Evolutionary conservation across 371 early-diverging fungal genomes (phyloP), one percentile per base, ranked within the genome.

Genomic region (Blakeslea trispora): DNA sequence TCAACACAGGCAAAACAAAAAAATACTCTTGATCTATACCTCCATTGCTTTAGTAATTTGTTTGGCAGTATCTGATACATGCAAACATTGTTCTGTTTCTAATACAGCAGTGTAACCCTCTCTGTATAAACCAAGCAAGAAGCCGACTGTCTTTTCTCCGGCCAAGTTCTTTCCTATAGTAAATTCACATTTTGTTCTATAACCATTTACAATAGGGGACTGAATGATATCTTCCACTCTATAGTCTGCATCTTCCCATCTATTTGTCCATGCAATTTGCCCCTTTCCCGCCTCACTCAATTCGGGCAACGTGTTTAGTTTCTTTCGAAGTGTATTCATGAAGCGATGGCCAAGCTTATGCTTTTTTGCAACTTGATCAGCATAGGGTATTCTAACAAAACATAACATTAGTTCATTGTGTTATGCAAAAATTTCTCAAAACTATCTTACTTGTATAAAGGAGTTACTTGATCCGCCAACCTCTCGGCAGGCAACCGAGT

Each of bases 171-270:
- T 50, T 15, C 94, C 94, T 53, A 91, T 78, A 1, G 89, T 79
- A 59, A 91, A 92, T 58, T 94, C 93, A 66, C 90, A 90, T 66
- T 93, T 92, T 56, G 79, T 91, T 23, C 93, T 81, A 67, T 92
- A 94, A 2, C 84, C 85, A 32, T 78, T 63, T 3, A 62, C 23
- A 6, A 72, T 60, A 15, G 94, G 94, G 13, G 93, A 92, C 2
- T 81, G 74, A 31, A 90, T 74, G 1, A 74, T 69, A 13, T 75
- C 75, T 19, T 67, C 47, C 0, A 86, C 47, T 31, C 76, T 74
- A 54, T 81, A 85, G 13, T 74, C 74, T 7, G 80, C 45, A 44
- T 49, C 35, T 32, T 52, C 61, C n/a, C 14, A 19, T 40, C 37
- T 19, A 45, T 41, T 18, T 19, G 54, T 65, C 79, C 79, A 81